phyloP scores from a whole-genome alignment of 2,329 filamentous ascomycete species.

The Diaporthe longicolla region DNA sequence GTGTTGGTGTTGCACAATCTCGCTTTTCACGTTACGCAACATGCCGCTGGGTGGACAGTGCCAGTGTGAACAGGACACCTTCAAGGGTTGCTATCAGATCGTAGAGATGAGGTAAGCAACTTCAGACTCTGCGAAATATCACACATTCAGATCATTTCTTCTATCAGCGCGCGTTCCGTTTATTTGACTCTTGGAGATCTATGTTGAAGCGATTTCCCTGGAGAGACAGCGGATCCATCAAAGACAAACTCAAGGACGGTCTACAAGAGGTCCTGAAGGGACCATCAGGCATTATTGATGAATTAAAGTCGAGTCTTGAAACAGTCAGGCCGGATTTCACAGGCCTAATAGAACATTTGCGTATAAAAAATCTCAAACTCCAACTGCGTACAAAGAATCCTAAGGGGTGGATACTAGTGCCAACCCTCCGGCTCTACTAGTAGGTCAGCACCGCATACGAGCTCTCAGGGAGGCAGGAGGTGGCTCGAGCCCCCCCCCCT shows the following conservation, averaged over 20 bases:
- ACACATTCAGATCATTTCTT: background rate
- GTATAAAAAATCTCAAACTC: background rate
- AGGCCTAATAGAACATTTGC: background rate
- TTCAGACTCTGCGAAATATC: background rate
- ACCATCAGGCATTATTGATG: background rate
- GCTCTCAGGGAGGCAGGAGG: background rate
- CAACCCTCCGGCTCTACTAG: no score
- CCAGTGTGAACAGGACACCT: background rate
- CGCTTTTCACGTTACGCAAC: background rate
- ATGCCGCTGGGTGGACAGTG: background rate
- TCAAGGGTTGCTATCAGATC: background rate
- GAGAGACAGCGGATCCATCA: background rate
- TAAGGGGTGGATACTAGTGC: background rate
- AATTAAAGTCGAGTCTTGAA: no score
- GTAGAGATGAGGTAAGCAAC: background rate
- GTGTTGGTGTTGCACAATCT: background rate
- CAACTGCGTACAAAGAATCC: constrained; percentile 8
- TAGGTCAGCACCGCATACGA: background rate
- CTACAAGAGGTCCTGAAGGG: no score
- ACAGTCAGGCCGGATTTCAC: no score
- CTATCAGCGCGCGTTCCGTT: background rate
- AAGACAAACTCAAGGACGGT: background rate
- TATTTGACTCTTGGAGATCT: background rate
- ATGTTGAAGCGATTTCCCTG: background rate
- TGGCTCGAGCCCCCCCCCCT: background rate